These are phyloP conservation scores for Ensete ventricosum DNA, from an alignment of 176 grass and related monocot species.

Conservation along the genomic window DNA sequence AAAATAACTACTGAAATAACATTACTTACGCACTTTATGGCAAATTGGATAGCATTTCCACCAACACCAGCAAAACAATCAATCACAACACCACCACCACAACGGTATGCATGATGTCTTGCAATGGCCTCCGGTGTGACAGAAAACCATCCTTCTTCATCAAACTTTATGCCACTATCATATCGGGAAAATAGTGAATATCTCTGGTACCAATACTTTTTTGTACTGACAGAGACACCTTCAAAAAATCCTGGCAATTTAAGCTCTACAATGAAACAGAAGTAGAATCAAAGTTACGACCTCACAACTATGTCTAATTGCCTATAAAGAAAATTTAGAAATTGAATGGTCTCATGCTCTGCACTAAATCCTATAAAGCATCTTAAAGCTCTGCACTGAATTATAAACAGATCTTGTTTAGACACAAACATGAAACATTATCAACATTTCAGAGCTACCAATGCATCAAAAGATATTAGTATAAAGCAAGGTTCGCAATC, in stretches of 20 bases:
- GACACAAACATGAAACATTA: no score
- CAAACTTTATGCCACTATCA: slow-evolving; percentile 85
- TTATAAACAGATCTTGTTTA: no score
- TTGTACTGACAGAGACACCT: slow-evolving; percentile 35
- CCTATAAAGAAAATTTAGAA: neutral
- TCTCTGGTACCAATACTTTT: slow-evolving; percentile 86
- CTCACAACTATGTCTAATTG: neutral
- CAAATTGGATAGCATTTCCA: slow-evolving; percentile 97
- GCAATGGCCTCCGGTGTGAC: slow-evolving; percentile 85
- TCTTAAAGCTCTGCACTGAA: neutral
- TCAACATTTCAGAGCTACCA: no score
- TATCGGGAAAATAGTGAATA: slow-evolving; percentile 87
- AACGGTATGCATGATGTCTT: slow-evolving; percentile 81
- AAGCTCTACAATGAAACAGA: slow-evolving; percentile 16
- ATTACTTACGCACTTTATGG: slow-evolving; percentile 42
- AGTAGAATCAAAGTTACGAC: neutral
- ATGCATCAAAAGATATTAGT: no score
- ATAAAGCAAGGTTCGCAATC: no score
- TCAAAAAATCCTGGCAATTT: slow-evolving; percentile 11
- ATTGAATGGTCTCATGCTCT: neutral
- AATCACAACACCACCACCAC: slow-evolving; percentile 39
- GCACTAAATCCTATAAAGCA: neutral
- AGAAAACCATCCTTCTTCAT: slow-evolving; percentile 98
- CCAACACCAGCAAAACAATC: slow-evolving; percentile 90
- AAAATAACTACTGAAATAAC: slow-evolving; percentile 11